These are phyloP conservation scores for Metschnikowia cubensis DNA, from an alignment of 805 yeast species.

Conservation along the genomic window DNA sequence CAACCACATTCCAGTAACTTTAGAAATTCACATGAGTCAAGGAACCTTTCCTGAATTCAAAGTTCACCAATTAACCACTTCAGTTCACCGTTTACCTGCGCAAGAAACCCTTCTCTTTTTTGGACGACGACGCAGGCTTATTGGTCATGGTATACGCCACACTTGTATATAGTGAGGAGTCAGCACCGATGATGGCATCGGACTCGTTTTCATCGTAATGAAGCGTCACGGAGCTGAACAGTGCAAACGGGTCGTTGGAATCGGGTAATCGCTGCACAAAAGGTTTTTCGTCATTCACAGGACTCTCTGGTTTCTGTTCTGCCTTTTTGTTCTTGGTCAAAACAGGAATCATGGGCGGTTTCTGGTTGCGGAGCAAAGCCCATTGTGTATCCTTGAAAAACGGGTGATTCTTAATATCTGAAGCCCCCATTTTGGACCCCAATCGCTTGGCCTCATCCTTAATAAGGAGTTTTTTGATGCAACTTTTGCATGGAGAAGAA, in stretches of 20 bases:
- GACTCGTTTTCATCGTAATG: conserved; percentile 60
- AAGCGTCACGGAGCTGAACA: conserved; percentile 81
- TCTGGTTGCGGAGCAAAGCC: conserved; percentile 89
- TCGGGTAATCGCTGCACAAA: conserved; percentile 21
- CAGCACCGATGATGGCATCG: conserved; percentile 44
- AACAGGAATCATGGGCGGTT: conserved; percentile 94
- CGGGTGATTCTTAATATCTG: conserved; percentile 86
- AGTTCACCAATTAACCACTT: too few species aligned
- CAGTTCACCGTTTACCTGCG: conserved; percentile 19
- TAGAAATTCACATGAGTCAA: too few species aligned
- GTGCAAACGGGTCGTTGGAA: conserved; percentile 69
- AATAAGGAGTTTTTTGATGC: conserved; percentile 75
- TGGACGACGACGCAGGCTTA: conserved; percentile 15
- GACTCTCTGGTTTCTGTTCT: conserved; percentile 15
- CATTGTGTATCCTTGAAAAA: conserved; percentile 91
- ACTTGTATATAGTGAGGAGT: conserved; percentile 43
- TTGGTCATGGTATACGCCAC: conserved; percentile 53
- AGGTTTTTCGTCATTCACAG: conserved; percentile 31
- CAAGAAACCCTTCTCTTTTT: conserved; percentile 29
- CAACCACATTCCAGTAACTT: too few species aligned
- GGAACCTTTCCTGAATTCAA: too few species aligned
- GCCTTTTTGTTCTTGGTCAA: conserved; percentile 37
- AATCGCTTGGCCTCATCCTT: conserved; percentile 86
- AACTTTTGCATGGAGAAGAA: conserved; percentile 70
- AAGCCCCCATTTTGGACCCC: conserved; percentile 92